A percentile compares a stretch with the other conserved stretches of the same genome.
phyloP scores from a whole-genome alignment of 768 basidiomycete species.

The Russula griseocarnosa region DNA sequence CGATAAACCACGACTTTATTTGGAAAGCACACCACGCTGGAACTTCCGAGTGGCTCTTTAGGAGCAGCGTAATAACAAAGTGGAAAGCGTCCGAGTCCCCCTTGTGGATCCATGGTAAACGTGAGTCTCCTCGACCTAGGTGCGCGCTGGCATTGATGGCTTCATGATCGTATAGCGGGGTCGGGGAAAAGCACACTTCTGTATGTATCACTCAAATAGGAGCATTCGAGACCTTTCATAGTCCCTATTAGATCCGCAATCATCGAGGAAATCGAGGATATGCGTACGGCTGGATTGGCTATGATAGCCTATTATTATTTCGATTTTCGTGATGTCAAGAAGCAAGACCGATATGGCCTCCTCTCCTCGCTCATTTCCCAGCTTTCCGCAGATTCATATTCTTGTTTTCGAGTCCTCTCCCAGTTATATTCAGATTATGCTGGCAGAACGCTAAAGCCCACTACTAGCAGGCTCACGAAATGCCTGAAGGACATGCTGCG shows the following conservation, averaged over 20 bases:
- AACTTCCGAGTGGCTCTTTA: not conserved
- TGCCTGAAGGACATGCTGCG: constrained; percentile 1
- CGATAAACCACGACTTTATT: not conserved
- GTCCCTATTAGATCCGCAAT: not conserved
- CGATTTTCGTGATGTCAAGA: not conserved
- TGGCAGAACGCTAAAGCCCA: not conserved
- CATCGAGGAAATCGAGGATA: not conserved
- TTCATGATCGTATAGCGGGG: not conserved
- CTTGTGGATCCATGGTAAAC: not conserved
- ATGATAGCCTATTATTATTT: not conserved
- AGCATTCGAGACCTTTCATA: not conserved
- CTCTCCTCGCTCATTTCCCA: constrained; percentile 5
- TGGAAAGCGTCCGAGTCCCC: not conserved
- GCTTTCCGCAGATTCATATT: not conserved
- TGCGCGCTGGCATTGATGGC: not conserved
- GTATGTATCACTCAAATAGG: not conserved
- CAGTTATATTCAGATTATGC: not conserved
- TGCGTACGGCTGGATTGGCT: not conserved
- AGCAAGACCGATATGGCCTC: not conserved
- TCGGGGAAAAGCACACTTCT: not conserved
- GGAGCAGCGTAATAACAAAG: not conserved
- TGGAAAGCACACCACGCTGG: not conserved
- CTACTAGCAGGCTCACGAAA: not conserved
- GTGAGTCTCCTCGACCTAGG: accelerated
- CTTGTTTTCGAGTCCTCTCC: not conserved